These are phyloP conservation scores for Calvatia gigantea DNA, from an alignment of 768 basidiomycete species.

Conservation along the genomic window DNA sequence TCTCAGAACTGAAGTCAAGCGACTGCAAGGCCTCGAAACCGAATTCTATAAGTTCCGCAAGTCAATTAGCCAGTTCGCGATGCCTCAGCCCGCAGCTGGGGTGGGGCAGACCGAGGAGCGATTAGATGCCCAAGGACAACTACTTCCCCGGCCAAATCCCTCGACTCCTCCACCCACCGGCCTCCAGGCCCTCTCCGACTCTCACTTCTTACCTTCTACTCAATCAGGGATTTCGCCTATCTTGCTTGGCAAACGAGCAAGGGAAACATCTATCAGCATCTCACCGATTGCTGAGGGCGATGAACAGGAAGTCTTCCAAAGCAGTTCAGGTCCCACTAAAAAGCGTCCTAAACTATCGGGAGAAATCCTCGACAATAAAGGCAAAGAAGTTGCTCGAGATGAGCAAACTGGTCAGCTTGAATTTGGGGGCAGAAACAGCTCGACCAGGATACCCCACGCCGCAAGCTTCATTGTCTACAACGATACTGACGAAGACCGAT, in stretches of 20 bases:
- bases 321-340: conserved; percentile 40
- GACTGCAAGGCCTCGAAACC: conserved; percentile 16
- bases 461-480: conserved; percentile 48
- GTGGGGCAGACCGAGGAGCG: background rate
- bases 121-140: background rate
- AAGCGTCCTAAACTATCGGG: conserved; percentile 45
- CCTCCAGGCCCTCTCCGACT: conserved; percentile 4
- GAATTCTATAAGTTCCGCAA: conserved; percentile 23
- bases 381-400: conserved; percentile 2
- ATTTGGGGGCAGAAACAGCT: background rate
- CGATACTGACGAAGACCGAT: conserved; percentile 34
- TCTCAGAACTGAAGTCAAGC: conserved; percentile 21
- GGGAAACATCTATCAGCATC: conserved; percentile 46
- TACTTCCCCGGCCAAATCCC: conserved; percentile 10
- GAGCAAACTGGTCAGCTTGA: conserved; percentile 19
- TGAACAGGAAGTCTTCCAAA: conserved; percentile 32
- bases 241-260: conserved; percentile 63
- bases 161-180: conserved; percentile 13
- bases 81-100: background rate
- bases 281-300: conserved; percentile 40
- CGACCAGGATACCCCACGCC: conserved; percentile 21
- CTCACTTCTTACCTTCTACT: conserved; percentile 15
- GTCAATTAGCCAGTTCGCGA: background rate
- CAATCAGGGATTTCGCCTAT: conserved; percentile 41
- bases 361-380: background rate